Conservation (phyloP, 108 stramenopile genomes). For the Stephanodiscus triporus region DNA sequence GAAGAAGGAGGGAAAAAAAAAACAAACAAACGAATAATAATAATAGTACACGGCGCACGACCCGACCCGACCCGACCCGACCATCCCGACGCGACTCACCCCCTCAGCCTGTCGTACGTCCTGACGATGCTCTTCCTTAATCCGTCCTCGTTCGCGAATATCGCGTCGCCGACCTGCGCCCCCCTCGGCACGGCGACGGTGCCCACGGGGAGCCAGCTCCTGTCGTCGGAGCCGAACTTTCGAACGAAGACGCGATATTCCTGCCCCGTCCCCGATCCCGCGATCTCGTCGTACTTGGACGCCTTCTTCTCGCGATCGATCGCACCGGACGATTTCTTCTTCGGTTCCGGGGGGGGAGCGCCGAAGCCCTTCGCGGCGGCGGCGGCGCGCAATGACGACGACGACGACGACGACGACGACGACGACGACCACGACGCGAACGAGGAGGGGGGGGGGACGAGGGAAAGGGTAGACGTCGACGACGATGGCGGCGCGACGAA, state of each 20-base stretch:
- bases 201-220: slow-evolving; percentile 84
- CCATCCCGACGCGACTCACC: slow-evolving; percentile 29
- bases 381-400: slow-evolving; percentile 8
- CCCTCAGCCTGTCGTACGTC: slow-evolving; percentile 72
- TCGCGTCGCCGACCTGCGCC: slow-evolving; percentile 80
- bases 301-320: slow-evolving; percentile 66
- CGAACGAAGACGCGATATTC: slow-evolving; percentile 85
- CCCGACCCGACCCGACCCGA: too few relatives aligned
- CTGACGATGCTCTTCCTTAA: slow-evolving; percentile 68
- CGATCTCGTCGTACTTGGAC: slow-evolving; percentile 81
- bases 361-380: slow-evolving; percentile 68
- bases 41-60: too few relatives aligned
- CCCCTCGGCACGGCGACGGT: slow-evolving; percentile 80
- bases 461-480: not conserved
- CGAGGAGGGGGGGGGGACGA: not conserved
- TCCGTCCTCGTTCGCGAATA: slow-evolving; percentile 77
- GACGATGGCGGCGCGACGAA: slow-evolving; percentile 19
- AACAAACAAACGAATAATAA: too few relatives aligned
- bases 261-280: slow-evolving; percentile 80
- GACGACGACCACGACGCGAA: not conserved
- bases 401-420: not conserved
- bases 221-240: slow-evolving; percentile 82
- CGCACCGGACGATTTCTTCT: slow-evolving; percentile 69
- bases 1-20: not conserved
- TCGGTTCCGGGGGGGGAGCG: slow-evolving; percentile 46